These are phyloP conservation scores for Dendrobium chrysotoxum DNA, from an alignment of 106 monocot genomes.

Conservation along the genomic window DNA sequence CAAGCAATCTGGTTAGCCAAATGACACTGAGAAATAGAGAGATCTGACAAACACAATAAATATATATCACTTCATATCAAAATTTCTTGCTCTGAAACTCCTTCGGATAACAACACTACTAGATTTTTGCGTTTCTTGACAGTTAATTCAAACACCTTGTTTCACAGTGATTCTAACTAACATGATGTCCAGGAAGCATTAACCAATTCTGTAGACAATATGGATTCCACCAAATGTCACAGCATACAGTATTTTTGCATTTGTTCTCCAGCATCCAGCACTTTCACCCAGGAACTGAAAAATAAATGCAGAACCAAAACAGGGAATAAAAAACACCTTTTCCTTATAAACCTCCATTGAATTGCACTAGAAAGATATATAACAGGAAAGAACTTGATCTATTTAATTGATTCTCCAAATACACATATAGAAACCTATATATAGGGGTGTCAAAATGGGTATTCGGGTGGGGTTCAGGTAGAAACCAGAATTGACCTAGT, in stretches of 20 bases:
- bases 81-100: background rate
- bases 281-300: background rate
- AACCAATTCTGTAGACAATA: background rate
- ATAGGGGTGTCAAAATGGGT: too few relatives aligned
- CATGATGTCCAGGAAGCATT: background rate
- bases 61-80: background rate
- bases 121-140: background rate
- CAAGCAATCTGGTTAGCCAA: background rate
- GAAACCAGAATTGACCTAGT: too few relatives aligned
- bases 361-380: background rate
- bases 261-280: background rate
- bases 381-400: background rate
- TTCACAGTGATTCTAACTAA: background rate
- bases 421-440: background rate
- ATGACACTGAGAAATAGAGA: background rate
- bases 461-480: too few relatives aligned
- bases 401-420: background rate
- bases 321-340: background rate
- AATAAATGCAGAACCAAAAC: background rate
- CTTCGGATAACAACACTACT: background rate
- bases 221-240: background rate
- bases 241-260: background rate
- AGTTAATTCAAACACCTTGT: background rate
- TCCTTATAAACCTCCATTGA: background rate
- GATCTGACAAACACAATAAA: background rate